Conservation (phyloP, 1,284 basidiomycete species). For the Marasmius fiardii region DNA sequence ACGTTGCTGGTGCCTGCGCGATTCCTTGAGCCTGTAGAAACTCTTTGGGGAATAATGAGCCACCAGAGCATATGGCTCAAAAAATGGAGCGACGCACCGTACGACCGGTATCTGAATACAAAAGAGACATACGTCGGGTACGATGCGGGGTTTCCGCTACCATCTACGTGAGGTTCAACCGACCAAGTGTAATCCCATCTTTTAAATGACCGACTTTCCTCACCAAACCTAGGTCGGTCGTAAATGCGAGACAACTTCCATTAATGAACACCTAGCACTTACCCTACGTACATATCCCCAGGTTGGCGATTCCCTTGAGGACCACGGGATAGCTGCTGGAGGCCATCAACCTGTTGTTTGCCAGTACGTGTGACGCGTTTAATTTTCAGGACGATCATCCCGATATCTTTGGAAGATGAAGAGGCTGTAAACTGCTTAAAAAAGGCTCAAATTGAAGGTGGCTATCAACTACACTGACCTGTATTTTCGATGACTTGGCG, state of each 20-base stretch:
- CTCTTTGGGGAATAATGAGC: slow-evolving; percentile 22
- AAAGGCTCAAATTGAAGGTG: not conserved
- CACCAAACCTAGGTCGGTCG: slow-evolving; percentile 38
- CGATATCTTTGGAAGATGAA: slow-evolving; percentile 33
- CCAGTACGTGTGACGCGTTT: slow-evolving; percentile 37
- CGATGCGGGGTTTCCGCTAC: slow-evolving; percentile 23
- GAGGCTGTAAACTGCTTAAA: not conserved
- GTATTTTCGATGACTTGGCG: slow-evolving; percentile 32
- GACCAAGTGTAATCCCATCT: slow-evolving; percentile 49
- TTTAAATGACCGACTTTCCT: slow-evolving; percentile 30
- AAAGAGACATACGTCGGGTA: slow-evolving; percentile 55
- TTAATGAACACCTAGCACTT: slow-evolving; percentile 17
- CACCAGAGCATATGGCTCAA: not conserved
- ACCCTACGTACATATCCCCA: slow-evolving; percentile 42
- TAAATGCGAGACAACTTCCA: too few relatives aligned
- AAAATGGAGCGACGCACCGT: slow-evolving; percentile 30
- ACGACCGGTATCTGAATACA: slow-evolving; percentile 53
- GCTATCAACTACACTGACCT: slow-evolving; percentile 21
- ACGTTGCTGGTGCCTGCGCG: slow-evolving; percentile 22
- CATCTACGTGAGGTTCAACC: slow-evolving; percentile 39
- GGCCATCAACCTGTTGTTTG: slow-evolving; percentile 31
- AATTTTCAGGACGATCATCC: slow-evolving; percentile 54
- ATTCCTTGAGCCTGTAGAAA: slow-evolving; percentile 45
- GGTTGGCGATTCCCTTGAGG: slow-evolving; percentile 27
- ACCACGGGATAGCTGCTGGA: slow-evolving; percentile 29